A percentile compares a stretch with the other conserved stretches of the same genome.
Evolutionary conservation across 352 stramenopile species (phyloP).

Genomic region (Phytopythium oedochilum): DNA sequence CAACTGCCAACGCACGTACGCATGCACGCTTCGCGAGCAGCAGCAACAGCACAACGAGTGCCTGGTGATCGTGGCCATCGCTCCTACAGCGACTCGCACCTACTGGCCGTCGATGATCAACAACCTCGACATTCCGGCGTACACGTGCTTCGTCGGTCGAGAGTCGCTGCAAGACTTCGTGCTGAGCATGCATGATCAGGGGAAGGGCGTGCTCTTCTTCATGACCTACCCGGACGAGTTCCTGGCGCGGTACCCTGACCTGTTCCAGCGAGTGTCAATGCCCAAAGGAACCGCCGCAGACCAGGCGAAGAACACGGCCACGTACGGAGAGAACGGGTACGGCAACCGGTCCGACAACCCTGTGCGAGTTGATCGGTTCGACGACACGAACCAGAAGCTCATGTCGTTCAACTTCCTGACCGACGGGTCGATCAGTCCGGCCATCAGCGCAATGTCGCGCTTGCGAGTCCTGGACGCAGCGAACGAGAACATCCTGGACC

Average conservation of each 20-base stretch:
- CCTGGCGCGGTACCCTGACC: conserved; percentile 7
- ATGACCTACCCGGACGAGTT: conserved; percentile 26
- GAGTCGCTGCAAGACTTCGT: conserved; percentile 5
- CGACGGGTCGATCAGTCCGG: background rate
- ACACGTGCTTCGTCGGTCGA: conserved; percentile 19
- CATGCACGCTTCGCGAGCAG: conserved; percentile 17
- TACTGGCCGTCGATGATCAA: conserved; percentile 15
- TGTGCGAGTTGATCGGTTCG: conserved; percentile 25
- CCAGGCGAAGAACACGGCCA: conserved; percentile 4
- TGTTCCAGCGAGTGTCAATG: conserved; percentile 20
- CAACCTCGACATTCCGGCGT: conserved; percentile 21
- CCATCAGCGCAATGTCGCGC: conserved; percentile 5
- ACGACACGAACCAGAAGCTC: conserved; percentile 28
- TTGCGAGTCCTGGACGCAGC: conserved; percentile 8
- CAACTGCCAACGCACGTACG: conserved; percentile 21
- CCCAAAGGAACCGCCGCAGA: conserved; percentile 11
- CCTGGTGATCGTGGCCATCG: conserved; percentile 17
- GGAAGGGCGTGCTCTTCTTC: conserved; percentile 19
- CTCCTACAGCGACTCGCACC: conserved; percentile 2
- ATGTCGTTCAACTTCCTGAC: conserved; percentile 12
- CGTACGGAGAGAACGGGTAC: conserved; percentile 29
- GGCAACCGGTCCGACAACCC: conserved; percentile 10
- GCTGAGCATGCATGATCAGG: conserved; percentile 8
- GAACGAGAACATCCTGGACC: background rate
- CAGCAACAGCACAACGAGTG: conserved; percentile 15